phyloP scores from a whole-genome alignment of 768 basidiomycete genomes.

The Rhizopogon salebrosus region DNA sequence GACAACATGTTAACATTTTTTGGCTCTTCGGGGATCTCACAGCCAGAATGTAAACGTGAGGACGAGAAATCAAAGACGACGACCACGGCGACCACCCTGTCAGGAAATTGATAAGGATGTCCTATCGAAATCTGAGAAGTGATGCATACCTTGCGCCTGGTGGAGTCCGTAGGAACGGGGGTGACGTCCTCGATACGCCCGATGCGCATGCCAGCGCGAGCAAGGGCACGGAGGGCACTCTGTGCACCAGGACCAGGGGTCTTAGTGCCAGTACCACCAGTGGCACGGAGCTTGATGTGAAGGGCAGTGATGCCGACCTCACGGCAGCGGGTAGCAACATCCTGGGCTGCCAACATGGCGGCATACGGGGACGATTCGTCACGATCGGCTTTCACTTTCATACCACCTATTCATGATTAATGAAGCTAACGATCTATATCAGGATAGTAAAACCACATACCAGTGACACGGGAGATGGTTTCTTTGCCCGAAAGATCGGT shows the following conservation, averaged over 20 bases:
- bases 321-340: slow-evolving; percentile 92
- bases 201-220: slow-evolving; percentile 97
- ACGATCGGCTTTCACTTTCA: slow-evolving; percentile 99
- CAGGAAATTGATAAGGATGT: slow-evolving; percentile 3
- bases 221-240: slow-evolving; percentile 94
- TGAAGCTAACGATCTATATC: background rate
- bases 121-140: background rate
- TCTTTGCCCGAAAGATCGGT: slow-evolving; percentile 99
- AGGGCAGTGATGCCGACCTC: slow-evolving; percentile 98
- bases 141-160: slow-evolving; percentile 81
- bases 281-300: slow-evolving; percentile 98
- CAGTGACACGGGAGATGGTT: slow-evolving; percentile 98
- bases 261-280: slow-evolving; percentile 97
- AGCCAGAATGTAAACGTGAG: slow-evolving; percentile 7
- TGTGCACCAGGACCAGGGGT: slow-evolving; percentile 99
- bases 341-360: slow-evolving; percentile 98
- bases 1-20: slow-evolving; percentile 24
- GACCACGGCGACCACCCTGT: slow-evolving; percentile 98
- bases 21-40: slow-evolving; percentile 10
- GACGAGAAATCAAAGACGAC: slow-evolving; percentile 63
- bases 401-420: slow-evolving; percentile 59
- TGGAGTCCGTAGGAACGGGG: slow-evolving; percentile 94
- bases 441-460: slow-evolving; percentile 36
- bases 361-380: slow-evolving; percentile 98
- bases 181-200: slow-evolving; percentile 99